Evolutionary conservation across 371 early-diverging fungal genomes (phyloP).

Genomic region (Coemansia sp.): DNA sequence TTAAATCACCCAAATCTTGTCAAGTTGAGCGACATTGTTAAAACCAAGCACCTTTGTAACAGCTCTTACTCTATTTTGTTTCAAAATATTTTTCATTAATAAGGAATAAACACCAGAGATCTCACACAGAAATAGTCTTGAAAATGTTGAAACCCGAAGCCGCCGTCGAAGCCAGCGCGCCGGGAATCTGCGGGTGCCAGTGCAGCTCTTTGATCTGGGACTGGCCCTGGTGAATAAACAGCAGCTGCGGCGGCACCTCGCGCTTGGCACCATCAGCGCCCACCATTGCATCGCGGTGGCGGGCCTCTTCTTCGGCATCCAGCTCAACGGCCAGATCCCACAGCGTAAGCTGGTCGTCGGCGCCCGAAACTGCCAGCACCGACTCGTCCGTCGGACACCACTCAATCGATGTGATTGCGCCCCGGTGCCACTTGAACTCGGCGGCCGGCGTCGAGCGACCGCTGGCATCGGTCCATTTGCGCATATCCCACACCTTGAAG

Average conservation of each 20-base stretch:
- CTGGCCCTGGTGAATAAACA: conserved; percentile 96
- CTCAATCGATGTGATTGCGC: conserved; percentile 92
- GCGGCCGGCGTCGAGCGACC: conserved; percentile 75
- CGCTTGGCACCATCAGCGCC: conserved; percentile 59
- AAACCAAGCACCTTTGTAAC: too few relatives aligned
- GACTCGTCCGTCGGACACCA: conserved; percentile 95
- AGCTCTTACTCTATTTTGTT: too few relatives aligned
- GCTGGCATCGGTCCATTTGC: conserved; percentile 60
- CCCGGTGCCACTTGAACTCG: conserved; percentile 92
- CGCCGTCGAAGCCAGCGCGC: conserved; percentile 86
- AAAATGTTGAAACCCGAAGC: conserved; percentile 91
- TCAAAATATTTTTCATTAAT: too few relatives aligned
- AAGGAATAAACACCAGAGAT: too few relatives aligned
- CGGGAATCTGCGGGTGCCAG: conserved; percentile 93
- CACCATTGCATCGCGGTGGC: conserved; percentile 53
- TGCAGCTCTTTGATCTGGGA: conserved; percentile 92
- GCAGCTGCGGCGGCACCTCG: conserved; percentile 90
- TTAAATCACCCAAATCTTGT: too few relatives aligned
- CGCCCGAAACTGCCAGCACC: conserved; percentile 88
- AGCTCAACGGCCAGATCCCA: conserved; percentile 97
- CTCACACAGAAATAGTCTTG: conserved; percentile 85
- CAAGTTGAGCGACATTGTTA: too few relatives aligned
- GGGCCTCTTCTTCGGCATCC: conserved; percentile 83
- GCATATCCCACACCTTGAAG: conserved; percentile 95
- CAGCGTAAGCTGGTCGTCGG: conserved; percentile 93